These are phyloP conservation scores for Blastobotrys buckinghamii DNA, from an alignment of 1,139 yeast genomes.

Conservation along the genomic window DNA sequence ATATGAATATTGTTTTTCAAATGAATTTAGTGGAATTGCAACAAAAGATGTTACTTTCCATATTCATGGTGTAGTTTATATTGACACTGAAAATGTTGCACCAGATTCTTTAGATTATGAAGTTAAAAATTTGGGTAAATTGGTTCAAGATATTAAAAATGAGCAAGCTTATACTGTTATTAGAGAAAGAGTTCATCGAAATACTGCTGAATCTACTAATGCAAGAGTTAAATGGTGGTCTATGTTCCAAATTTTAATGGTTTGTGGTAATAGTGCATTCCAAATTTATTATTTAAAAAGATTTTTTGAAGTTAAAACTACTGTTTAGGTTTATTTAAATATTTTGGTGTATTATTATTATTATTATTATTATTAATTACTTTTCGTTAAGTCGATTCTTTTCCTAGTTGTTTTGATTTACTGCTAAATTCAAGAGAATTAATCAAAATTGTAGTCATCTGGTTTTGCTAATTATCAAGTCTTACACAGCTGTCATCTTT, in stretches of 20 bases:
- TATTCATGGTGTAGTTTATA: constrained; percentile 86
- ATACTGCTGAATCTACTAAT: constrained; percentile 96
- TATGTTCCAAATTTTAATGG: constrained; percentile 80
- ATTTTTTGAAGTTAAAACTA: constrained; percentile 90
- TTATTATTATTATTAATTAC: too few species aligned
- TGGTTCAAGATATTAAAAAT: constrained; percentile 81
- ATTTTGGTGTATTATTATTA: too few species aligned
- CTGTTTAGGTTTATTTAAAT: constrained; percentile 43
- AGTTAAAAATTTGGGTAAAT: constrained; percentile 66
- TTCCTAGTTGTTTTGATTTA: too few species aligned
- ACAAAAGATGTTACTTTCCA: constrained; percentile 94
- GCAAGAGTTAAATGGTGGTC: constrained; percentile 99
- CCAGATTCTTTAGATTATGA: constrained; percentile 82
- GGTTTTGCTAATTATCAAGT: too few species aligned
- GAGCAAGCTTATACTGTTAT: constrained; percentile 86
- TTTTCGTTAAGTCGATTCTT: too few species aligned
- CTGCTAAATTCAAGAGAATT: too few species aligned
- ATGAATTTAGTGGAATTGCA: constrained; percentile 64
- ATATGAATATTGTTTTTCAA: constrained; percentile 85
- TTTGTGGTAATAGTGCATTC: constrained; percentile 79
- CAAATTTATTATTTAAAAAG: constrained; percentile 92
- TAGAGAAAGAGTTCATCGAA: constrained; percentile 96
- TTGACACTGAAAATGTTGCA: constrained; percentile 78
- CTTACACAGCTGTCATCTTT: too few species aligned
- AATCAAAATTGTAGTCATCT: too few species aligned